Evolutionary conservation across 1,284 basidiomycete species (phyloP), one percentile per base, ranked within the genome.

Genomic region (Ustilago sp.): DNA sequence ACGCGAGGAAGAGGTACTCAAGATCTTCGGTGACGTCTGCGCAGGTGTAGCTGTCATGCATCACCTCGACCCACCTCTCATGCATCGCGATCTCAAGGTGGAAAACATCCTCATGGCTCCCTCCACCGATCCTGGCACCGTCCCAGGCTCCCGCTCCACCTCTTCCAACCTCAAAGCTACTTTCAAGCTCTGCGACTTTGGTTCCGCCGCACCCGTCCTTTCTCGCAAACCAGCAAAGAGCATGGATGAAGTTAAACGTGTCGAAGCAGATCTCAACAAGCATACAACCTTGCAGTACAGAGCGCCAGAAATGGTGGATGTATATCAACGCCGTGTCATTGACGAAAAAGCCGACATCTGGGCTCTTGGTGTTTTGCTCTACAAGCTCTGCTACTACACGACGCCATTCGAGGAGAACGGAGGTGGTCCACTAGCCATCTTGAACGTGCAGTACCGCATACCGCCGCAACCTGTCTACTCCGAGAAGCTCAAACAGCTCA

Each of bases 121-220:
- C 12, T 76, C 75, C 41, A 70, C 68, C 54, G 55, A 65, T 17
- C 79, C 81, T 8, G 68, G 63, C 41, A 58, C 63, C 56, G 64
- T 76, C 8, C 74, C 78, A 2, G 67, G 70, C 45, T 75, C 73
- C 0, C 59, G 65, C 11, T 79, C 92, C 86, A 91, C 91, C 62
- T 90, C 90, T 32, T 86, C 75, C 36, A 77, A 73, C 34, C 61
- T 77, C 36, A 73, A 77, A 47, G 72, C 74, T 35, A 74, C 91
- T 2, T 99, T 92, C 90, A 99, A 99, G 87, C 89, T 99, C 15
- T 99, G 97, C 86, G 97, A 99, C 86, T 99, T 99, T 87, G 97
- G 97, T 48, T 97, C 94, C 32, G 93, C 96, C 3, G 92, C 92
- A 0, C 90, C 91, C 1, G 62, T 84, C 17, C 76, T 81, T 35